phyloP scores from a whole-genome alignment of 192 early-diverging fungal genomes.

The Jimgerdemannia lactiflua region DNA sequence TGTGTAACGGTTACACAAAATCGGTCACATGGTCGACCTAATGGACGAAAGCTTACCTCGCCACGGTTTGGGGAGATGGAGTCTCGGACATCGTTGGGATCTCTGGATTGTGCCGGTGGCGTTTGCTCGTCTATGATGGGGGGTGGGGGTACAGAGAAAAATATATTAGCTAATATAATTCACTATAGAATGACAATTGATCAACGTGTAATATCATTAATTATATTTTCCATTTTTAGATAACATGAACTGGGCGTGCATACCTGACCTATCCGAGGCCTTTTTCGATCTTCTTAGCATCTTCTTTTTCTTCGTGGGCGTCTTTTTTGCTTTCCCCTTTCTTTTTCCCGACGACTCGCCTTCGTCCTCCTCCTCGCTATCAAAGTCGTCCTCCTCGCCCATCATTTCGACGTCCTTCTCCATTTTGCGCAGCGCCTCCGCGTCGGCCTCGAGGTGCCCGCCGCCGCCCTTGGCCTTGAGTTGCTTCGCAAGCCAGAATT shows the following conservation, averaged over 20 bases:
- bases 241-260: too few relatives aligned
- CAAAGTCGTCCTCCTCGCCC: neutral
- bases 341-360: neutral
- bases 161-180: too few relatives aligned
- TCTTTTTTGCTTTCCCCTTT: neutral
- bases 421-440: neutral
- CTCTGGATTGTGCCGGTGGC: slow-evolving; percentile 3
- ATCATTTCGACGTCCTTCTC: neutral
- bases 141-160: too few relatives aligned
- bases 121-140: too few relatives aligned
- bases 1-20: neutral
- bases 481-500: slow-evolving; percentile 59
- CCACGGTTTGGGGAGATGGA: slow-evolving; percentile 3
- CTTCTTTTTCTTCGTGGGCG: neutral
- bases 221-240: too few relatives aligned
- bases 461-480: slow-evolving; percentile 13
- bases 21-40: neutral
- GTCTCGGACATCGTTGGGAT: neutral
- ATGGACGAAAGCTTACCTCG: neutral
- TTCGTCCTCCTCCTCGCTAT: slow-evolving; percentile 3
- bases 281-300: neutral
- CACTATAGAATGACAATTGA: too few relatives aligned
- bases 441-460: neutral
- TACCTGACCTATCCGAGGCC: neutral
- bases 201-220: too few relatives aligned